Percentiles rank a stretch among this genome's conserved stretches.
These are phyloP conservation scores for Apiospora aurea DNA, from an alignment of 2,329 filamentous ascomycete species.

Conservation along the genomic window DNA sequence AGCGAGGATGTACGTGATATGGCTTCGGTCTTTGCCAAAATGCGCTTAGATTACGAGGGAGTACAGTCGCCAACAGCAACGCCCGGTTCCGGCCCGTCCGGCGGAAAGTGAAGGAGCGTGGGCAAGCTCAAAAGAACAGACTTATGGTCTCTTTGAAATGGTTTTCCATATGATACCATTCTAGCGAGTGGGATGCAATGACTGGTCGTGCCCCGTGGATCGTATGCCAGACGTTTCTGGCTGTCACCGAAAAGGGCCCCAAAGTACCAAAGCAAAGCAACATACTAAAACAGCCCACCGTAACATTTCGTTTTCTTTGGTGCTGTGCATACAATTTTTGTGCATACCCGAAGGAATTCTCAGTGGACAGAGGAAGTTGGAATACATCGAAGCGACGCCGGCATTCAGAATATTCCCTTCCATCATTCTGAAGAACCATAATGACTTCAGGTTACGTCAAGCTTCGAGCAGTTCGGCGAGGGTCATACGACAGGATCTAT, in stretches of 20 bases:
- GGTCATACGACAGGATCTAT: neutral
- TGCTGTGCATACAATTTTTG: neutral
- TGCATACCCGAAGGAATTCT: neutral
- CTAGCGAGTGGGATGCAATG: neutral
- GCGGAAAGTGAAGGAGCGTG: conserved; percentile 22
- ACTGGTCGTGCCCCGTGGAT: neutral
- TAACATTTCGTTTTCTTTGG: neutral
- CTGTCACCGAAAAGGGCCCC: neutral
- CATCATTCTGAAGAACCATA: neutral
- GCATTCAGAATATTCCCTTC: neutral
- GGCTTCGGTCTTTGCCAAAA: conserved; percentile 73
- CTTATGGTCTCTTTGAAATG: neutral
- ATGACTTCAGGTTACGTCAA: neutral
- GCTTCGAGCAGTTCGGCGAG: neutral
- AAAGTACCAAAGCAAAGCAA: neutral
- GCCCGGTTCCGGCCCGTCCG: conserved; percentile 29
- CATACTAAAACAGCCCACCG: neutral
- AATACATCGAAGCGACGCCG: neutral
- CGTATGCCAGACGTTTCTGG: neutral
- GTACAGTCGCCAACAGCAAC: conserved; percentile 32
- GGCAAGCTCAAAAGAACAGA: neutral
- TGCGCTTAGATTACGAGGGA: conserved; percentile 55
- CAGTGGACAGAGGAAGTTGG: neutral
- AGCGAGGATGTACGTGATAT: conserved; percentile 76
- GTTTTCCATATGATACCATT: neutral